phyloP scores from a whole-genome alignment of 345 rosid genomes.

The Mercurialis annua region DNA sequence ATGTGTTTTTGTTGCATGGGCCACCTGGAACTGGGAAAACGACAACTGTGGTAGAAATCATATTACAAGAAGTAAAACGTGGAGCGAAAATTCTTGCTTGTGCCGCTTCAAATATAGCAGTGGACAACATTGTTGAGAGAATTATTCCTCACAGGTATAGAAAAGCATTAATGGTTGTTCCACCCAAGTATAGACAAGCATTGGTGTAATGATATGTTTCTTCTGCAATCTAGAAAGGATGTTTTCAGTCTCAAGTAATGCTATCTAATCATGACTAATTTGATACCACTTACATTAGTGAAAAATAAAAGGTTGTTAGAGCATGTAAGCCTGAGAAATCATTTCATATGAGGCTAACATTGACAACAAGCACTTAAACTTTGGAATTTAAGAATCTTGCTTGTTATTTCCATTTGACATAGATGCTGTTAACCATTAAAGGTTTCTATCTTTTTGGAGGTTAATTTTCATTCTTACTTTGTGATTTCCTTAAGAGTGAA shows the following conservation, averaged over 20 bases:
- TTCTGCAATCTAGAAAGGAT: constrained; percentile 5
- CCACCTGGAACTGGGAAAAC: constrained; percentile 99
- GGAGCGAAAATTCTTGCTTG: constrained; percentile 97
- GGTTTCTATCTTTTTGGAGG: not conserved
- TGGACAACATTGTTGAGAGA: constrained; percentile 95
- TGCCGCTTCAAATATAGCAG: constrained; percentile 98
- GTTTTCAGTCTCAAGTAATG: not conserved
- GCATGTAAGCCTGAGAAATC: not conserved
- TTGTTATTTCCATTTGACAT: not conserved
- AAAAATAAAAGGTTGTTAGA: not conserved
- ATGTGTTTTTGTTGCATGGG: constrained; percentile 85
- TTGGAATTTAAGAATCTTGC: not conserved
- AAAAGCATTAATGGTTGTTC: no score
- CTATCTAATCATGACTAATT: not conserved
- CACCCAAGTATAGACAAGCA: not conserved
- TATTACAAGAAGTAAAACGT: constrained; percentile 88
- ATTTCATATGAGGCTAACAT: not conserved
- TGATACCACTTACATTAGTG: not conserved
- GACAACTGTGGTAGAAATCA: constrained; percentile 90
- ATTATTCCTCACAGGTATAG: constrained; percentile 79
- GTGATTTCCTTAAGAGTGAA: constrained; percentile 46
- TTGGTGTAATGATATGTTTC: not conserved
- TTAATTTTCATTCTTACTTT: not conserved
- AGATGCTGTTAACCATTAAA: not conserved
- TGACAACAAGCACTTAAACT: not conserved